These are phyloP conservation scores for Pseudogymnoascus sp. DNA, from an alignment of 2,329 filamentous ascomycete genomes.

Conservation along the genomic window DNA sequence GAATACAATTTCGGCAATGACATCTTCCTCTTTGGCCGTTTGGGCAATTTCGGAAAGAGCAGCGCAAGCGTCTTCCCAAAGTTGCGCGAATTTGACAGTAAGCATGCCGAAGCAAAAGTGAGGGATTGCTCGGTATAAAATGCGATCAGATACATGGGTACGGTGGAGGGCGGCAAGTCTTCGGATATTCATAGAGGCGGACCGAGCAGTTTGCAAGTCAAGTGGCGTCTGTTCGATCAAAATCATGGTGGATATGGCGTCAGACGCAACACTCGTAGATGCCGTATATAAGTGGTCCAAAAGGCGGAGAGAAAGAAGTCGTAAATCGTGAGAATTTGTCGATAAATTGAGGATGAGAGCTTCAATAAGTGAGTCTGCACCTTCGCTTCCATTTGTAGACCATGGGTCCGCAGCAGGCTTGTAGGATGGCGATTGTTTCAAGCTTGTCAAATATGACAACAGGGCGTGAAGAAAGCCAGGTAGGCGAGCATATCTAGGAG, in stretches of 20 bases:
- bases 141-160: constrained; percentile 53
- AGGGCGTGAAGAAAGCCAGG: constrained; percentile 58
- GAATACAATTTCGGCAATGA: constrained; percentile 64
- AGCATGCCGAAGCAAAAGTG: constrained; percentile 83
- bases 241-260: constrained; percentile 56
- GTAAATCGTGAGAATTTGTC: constrained; percentile 64
- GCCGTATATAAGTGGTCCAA: constrained; percentile 51
- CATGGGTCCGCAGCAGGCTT: constrained; percentile 11
- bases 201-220: constrained; percentile 65
- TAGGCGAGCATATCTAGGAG: constrained; percentile 56
- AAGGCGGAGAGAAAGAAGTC: constrained; percentile 64
- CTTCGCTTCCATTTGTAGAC: constrained; percentile 25
- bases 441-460: constrained; percentile 41
- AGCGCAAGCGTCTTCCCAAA: constrained; percentile 77
- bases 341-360: constrained; percentile 66
- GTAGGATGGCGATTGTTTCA: constrained; percentile 11
- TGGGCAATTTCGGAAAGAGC: constrained; percentile 68
- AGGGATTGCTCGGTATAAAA: constrained; percentile 65
- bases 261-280: constrained; percentile 38
- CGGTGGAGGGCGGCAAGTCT: constrained; percentile 48
- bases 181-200: constrained; percentile 76
- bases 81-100: constrained; percentile 71
- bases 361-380: constrained; percentile 52
- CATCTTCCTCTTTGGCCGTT: constrained; percentile 61
- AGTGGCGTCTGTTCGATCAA: constrained; percentile 73